Evolutionary conservation across 306 rosid species (phyloP).

Genomic region (Aeschynomene evenia): DNA sequence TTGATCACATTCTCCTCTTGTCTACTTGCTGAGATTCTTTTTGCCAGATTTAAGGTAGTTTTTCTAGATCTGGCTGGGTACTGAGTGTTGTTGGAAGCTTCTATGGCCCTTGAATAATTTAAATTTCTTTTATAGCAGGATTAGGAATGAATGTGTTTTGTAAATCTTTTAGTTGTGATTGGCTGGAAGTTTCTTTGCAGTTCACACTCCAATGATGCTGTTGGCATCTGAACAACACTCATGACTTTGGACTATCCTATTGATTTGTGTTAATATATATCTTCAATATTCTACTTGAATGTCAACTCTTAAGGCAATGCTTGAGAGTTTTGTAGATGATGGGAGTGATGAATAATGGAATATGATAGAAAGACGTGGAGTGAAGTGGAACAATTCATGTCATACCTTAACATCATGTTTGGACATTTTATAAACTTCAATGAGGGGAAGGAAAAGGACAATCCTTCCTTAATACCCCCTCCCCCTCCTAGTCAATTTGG

Average conservation of each 20-base stretch:
- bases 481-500: too few relatives aligned
- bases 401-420: too few relatives aligned
- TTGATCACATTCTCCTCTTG: neutral
- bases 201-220: neutral
- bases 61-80: conserved; percentile 9
- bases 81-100: neutral
- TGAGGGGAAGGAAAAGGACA: too few relatives aligned
- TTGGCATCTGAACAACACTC: neutral
- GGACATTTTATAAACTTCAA: too few relatives aligned
- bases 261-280: neutral
- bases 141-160: conserved; percentile 16
- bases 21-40: conserved; percentile 1
- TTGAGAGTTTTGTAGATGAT: too few relatives aligned
- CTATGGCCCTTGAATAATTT: neutral
- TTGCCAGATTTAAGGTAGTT: neutral
- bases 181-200: neutral
- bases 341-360: too few relatives aligned
- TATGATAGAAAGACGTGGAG: too few relatives aligned
- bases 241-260: conserved; percentile 1
- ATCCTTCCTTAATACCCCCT: too few relatives aligned
- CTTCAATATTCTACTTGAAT: neutral
- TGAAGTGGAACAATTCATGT: too few relatives aligned
- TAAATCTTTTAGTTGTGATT: conserved; percentile 6
- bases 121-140: neutral
- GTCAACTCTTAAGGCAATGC: neutral